These are phyloP conservation scores for Sorghum bicolor DNA, from an alignment of 176 grass and related monocot genomes.

Conservation along the genomic window Sorghum_bicolor_NCBIv3 NC_012870.2:69485001-69485500, in stretches of 20 bases:
- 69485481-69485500: slow-evolving; percentile 47
- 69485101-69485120: slow-evolving; percentile 8
- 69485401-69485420: slow-evolving; percentile 80
- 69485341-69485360: slow-evolving; percentile 52
- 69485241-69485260: slow-evolving; percentile 75
- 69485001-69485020: slow-evolving; percentile 1
- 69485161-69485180: slow-evolving; percentile 83
- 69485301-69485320: background rate
- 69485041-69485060: slow-evolving; percentile 96
- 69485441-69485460: slow-evolving; percentile 93
- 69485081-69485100: slow-evolving; percentile 62
- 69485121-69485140: background rate
- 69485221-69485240: slow-evolving; percentile 78
- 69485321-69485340: background rate
- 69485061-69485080: slow-evolving; percentile 87
- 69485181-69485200: slow-evolving; percentile 98
- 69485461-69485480: slow-evolving; percentile 73
- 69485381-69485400: slow-evolving; percentile 78
- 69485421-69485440: slow-evolving; percentile 92
- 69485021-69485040: slow-evolving; percentile 93
- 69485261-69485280: background rate
- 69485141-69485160: slow-evolving; percentile 28
- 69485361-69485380: slow-evolving; percentile 39
- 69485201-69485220: slow-evolving; percentile 87
- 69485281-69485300: background rate